Base-by-base conservation (phyloP, 2,329 filamentous ascomycete genomes). In the Rasamsonia emersonii region DNA sequence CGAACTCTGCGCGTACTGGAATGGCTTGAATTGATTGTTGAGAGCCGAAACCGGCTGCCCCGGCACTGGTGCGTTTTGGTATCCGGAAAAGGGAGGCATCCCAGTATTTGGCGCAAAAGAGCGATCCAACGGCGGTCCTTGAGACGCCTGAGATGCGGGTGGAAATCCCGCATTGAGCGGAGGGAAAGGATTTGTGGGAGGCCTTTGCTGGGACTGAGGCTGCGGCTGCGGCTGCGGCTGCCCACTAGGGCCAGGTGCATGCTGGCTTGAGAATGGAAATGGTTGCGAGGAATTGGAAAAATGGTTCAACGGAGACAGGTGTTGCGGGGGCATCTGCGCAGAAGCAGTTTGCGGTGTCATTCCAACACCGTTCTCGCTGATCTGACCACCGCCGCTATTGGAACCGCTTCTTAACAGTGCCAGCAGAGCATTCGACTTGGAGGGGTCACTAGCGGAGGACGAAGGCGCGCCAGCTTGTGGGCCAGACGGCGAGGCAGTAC, bases 401-500 rank as follows among this genome's bases (percentile, higher is more conserved):
- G 56, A 40, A 13, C 54, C 55, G 28, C 59, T 59, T 39, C 65
- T 61, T 24, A 81, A 59, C 41, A 81, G 61, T 10, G 71, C 67
- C 32, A 80, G 56, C 28, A 81, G 61, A 20, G 67, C 67, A 45
- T 67, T 70, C 0, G 67, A 64, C 37, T 67, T 64, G 6, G 56
- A 56, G 8, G 55, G 45, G 24, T 62, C 61, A 10, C 53, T 38
- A 13, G 44, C 38, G 23, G 46, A 28, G 24, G 46, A 33, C 24
- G 49, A 42, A 21, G 33, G 36, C 19, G n/a, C n/a, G n/a, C n/a
- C n/a, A n/a, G n/a, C n/a, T n/a, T 46, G 28, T 15, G 40, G 39
- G 4, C 33, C 24, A 29, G 38, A 18, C 16, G 38, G 39, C 6
- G 31, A 21, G 5, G 28, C 15, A 14, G 45, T 17, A 23, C 34